A percentile compares a stretch with the other conserved stretches of the same genome.
These are phyloP conservation scores for Pseudogymnoascus sp. DNA, from an alignment of 2,329 filamentous ascomycete genomes.

Conservation along the genomic window DNA sequence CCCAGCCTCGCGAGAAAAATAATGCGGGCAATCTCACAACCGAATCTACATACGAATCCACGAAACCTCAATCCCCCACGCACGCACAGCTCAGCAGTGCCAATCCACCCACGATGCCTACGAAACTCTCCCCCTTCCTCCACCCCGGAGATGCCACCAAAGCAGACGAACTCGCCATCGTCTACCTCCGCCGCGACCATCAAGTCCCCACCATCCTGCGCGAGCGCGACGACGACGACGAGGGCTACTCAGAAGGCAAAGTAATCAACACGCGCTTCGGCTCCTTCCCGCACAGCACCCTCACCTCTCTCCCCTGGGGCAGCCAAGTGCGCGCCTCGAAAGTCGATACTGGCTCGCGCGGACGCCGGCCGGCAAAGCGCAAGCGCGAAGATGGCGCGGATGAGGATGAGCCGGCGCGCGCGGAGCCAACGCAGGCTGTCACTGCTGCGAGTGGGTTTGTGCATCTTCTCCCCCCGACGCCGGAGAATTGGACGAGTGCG, in stretches of 20 bases:
- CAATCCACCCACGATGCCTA: constrained; percentile 18
- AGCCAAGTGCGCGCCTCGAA: constrained; percentile 83
- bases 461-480: constrained; percentile 69
- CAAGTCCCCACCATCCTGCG: constrained; percentile 67
- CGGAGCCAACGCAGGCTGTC: constrained; percentile 39
- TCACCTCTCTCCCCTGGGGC: constrained; percentile 77
- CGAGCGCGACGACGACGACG: constrained; percentile 50
- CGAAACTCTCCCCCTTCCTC: constrained; percentile 64
- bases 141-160: constrained; percentile 55
- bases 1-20: constrained; percentile 9
- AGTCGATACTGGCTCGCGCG: constrained; percentile 85
- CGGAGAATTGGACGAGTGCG: constrained; percentile 73
- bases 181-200: constrained; percentile 82
- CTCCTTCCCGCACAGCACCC: constrained; percentile 73
- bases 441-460: constrained; percentile 61
- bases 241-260: constrained; percentile 67
- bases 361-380: constrained; percentile 48
- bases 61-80: background rate
- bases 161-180: constrained; percentile 63
- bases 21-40: constrained; percentile 3
- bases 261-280: constrained; percentile 91
- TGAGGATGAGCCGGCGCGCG: constrained; percentile 25
- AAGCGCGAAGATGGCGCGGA: constrained; percentile 32
- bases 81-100: background rate
- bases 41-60: background rate